phyloP scores from a whole-genome alignment of 495 filamentous ascomycete species.

The Neurospora discreta region DNA sequence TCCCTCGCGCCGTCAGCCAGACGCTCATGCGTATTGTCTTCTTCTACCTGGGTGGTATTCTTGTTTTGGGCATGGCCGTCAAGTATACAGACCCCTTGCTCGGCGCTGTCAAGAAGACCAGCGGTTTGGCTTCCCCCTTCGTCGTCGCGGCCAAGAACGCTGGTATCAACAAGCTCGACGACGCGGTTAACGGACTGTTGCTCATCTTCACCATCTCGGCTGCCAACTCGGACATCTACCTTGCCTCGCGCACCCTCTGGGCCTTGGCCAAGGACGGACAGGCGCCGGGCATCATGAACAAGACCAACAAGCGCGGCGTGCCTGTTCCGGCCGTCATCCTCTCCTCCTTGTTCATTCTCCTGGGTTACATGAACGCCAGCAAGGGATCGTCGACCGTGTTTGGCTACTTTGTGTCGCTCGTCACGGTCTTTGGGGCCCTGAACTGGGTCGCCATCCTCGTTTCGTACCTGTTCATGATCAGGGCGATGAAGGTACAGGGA shows the following conservation, averaged over 20 bases:
- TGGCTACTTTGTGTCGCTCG: conserved; percentile 75
- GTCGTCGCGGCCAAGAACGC: conserved; percentile 53
- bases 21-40: conserved; percentile 65
- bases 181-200: conserved; percentile 70
- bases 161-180: conserved; percentile 52
- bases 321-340: conserved; percentile 57
- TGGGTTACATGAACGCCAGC: conserved; percentile 72
- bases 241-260: conserved; percentile 71
- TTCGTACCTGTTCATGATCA: conserved; percentile 70
- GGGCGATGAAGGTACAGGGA: conserved; percentile 60
- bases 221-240: conserved; percentile 71
- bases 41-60: conserved; percentile 60
- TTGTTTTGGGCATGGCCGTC: conserved; percentile 62
- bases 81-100: conserved; percentile 48
- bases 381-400: conserved; percentile 60
- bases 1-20: conserved; percentile 60
- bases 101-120: conserved; percentile 41
- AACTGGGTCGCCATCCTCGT: conserved; percentile 81
- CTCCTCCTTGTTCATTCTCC: conserved; percentile 49
- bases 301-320: conserved; percentile 64
- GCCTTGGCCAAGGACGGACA: conserved; percentile 67
- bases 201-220: conserved; percentile 73
- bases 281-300: conserved; percentile 59
- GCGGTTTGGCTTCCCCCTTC: conserved; percentile 50
- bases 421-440: conserved; percentile 67